Evolutionary conservation across 768 basidiomycete genomes (phyloP).

Genomic region (Fomitopsis serialis): DNA sequence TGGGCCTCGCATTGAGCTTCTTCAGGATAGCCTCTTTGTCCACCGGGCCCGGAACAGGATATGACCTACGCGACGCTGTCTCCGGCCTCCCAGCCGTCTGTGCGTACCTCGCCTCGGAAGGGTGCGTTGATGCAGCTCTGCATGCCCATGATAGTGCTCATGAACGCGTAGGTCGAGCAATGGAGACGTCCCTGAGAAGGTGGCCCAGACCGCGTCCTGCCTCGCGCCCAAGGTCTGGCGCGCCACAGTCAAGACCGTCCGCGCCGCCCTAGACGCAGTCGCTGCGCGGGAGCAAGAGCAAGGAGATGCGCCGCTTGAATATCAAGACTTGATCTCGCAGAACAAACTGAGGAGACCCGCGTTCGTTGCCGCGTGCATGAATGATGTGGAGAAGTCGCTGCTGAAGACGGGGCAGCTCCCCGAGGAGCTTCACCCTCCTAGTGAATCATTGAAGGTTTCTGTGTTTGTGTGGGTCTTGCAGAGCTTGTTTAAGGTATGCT

Average conservation of each 20-base stretch:
- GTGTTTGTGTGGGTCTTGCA: conserved; percentile 23
- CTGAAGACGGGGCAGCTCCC: conserved; percentile 13
- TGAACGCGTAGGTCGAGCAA: conserved; percentile 20
- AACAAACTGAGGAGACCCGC: conserved; percentile 9
- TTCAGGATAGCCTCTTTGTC: too few species aligned
- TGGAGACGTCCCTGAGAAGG: conserved; percentile 22
- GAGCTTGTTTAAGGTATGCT: conserved; percentile 12
- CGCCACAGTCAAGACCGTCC: conserved; percentile 19
- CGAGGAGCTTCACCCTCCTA: conserved; percentile 7
- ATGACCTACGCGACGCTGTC: conserved; percentile 31
- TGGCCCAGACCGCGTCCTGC: conserved; percentile 29
- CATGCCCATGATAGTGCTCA: neutral
- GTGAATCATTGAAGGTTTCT: conserved; percentile 15
- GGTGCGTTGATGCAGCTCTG: conserved; percentile 22
- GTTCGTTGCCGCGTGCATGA: conserved; percentile 16
- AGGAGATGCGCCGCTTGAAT: conserved; percentile 4
- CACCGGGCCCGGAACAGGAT: conserved; percentile 47
- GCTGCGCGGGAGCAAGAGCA: neutral
- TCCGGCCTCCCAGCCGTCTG: conserved; percentile 45
- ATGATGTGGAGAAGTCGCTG: conserved; percentile 17
- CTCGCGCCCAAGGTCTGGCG: conserved; percentile 23
- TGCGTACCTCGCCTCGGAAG: conserved; percentile 43
- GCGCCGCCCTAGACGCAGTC: conserved; percentile 14
- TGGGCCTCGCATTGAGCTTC: too few species aligned
- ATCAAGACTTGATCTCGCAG: conserved; percentile 8